Percentiles rank a stretch among this genome's conserved stretches.
Evolutionary conservation across 139 green algal species (phyloP).

Genomic region (Diplosphaera chodatii): DNA sequence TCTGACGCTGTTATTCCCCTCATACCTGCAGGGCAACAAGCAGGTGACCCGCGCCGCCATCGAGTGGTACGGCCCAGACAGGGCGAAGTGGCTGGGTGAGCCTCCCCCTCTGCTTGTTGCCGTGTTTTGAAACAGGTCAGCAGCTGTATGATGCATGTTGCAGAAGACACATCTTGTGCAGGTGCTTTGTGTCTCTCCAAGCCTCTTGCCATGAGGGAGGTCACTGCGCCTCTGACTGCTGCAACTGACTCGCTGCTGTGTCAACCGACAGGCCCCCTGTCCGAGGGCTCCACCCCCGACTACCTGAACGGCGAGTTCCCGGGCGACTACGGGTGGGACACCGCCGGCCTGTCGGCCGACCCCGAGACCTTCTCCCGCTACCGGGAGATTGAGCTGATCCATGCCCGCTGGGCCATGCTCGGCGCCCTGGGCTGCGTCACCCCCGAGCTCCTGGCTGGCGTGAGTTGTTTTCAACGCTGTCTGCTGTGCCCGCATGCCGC

Average conservation of each 20-base stretch:
- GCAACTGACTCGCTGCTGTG: too few species aligned
- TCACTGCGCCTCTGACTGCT: too few species aligned
- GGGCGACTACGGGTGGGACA: conserved; percentile 97
- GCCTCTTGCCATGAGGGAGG: too few species aligned
- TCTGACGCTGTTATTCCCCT: background rate
- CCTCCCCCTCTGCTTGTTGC: too few species aligned
- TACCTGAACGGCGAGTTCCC: conserved; percentile 66
- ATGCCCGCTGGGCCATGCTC: conserved; percentile 83
- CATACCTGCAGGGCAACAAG: conserved; percentile 27
- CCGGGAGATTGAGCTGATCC: conserved; percentile 76
- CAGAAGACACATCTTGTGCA: too few species aligned
- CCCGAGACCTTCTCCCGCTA: conserved; percentile 85
- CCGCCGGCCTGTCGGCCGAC: conserved; percentile 91
- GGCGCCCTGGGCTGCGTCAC: conserved; percentile 54
- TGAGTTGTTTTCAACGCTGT: background rate
- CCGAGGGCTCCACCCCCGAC: conserved; percentile 5
- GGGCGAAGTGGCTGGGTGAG: conserved; percentile 57
- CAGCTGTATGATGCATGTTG: too few species aligned
- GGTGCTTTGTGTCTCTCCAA: too few species aligned
- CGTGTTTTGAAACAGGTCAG: too few species aligned
- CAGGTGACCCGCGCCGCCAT: conserved; percentile 57
- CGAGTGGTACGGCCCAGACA: conserved; percentile 66
- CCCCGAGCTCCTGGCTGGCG: conserved; percentile 18
- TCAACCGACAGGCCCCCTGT: too few species aligned
- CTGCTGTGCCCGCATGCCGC: background rate